These are phyloP conservation scores for Alternaria dauci DNA, from an alignment of 2,329 filamentous ascomycete genomes.

Conservation along the genomic window DNA sequence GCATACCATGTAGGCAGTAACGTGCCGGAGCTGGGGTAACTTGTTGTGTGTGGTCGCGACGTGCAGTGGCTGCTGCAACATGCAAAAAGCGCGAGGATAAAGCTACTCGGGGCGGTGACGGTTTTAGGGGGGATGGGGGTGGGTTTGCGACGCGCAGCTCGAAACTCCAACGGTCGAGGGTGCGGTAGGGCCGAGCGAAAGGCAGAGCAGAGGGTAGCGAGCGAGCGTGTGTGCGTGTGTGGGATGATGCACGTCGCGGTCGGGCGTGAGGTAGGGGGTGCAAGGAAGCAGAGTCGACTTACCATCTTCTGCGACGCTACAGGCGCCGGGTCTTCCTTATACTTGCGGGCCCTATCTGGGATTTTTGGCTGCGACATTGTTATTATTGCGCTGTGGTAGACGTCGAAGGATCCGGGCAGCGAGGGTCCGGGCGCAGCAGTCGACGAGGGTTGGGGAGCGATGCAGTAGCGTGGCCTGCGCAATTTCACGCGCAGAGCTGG, in stretches of 20 bases:
- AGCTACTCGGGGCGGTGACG: slow-evolving; percentile 39
- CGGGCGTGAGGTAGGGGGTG: slow-evolving; percentile 23
- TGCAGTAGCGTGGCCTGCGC: slow-evolving; percentile 52
- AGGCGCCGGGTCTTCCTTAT: slow-evolving; percentile 57
- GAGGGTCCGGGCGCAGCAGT: slow-evolving; percentile 41
- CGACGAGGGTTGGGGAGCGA: slow-evolving; percentile 38
- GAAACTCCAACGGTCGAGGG: slow-evolving; percentile 46
- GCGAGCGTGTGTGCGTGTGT: slow-evolving; percentile 15
- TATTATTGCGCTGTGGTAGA: slow-evolving; percentile 48
- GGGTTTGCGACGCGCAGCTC: slow-evolving; percentile 29
- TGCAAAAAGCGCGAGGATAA: slow-evolving; percentile 49
- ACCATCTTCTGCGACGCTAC: slow-evolving; percentile 54
- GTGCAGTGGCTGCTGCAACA: slow-evolving; percentile 51
- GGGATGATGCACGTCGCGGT: slow-evolving; percentile 17
- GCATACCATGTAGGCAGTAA: slow-evolving; percentile 54
- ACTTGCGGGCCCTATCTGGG: slow-evolving; percentile 53
- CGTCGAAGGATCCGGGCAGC: slow-evolving; percentile 44
- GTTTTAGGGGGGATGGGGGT: slow-evolving; percentile 30
- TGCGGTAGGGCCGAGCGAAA: slow-evolving; percentile 26
- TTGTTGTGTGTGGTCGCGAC: slow-evolving; percentile 46
- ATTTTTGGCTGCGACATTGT: slow-evolving; percentile 54
- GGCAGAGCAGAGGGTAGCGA: slow-evolving; percentile 30
- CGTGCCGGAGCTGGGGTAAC: slow-evolving; percentile 48
- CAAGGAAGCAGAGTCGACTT: slow-evolving; percentile 53
- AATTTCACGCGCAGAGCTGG: slow-evolving; percentile 44